Percentiles rank a stretch among this genome's conserved stretches.
Conservation (phyloP, 192 early-diverging fungal species). For the Coemansia sp. region DNA sequence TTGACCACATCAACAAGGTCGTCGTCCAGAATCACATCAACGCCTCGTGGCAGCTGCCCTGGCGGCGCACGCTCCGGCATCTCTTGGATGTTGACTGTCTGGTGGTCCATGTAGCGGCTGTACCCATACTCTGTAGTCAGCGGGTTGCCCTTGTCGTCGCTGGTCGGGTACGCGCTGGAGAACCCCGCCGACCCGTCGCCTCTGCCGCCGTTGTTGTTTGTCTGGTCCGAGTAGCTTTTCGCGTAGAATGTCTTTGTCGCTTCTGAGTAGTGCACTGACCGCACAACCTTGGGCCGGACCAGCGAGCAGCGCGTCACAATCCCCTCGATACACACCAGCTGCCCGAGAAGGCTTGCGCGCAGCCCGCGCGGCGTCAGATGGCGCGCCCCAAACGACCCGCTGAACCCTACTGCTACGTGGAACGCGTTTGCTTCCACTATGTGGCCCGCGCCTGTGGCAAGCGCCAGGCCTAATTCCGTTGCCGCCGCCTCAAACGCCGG, state of each 20-base stretch:
- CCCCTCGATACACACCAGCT: slow-evolving; percentile 91
- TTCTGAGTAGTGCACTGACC: slow-evolving; percentile 92
- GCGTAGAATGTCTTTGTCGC: slow-evolving; percentile 77
- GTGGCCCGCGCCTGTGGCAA: slow-evolving; percentile 9
- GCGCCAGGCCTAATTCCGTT: slow-evolving; percentile 17
- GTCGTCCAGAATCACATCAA: slow-evolving; percentile 94
- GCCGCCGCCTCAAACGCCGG: slow-evolving; percentile 75
- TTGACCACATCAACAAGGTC: slow-evolving; percentile 95
- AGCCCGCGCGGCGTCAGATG: slow-evolving; percentile 87
- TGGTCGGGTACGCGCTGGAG: slow-evolving; percentile 86
- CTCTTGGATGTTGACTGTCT: slow-evolving; percentile 94
- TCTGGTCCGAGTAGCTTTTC: slow-evolving; percentile 89
- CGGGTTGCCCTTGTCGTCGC: slow-evolving; percentile 90
- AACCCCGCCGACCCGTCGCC: slow-evolving; percentile 43
- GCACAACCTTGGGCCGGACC: slow-evolving; percentile 92
- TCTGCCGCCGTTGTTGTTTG: slow-evolving; percentile 61
- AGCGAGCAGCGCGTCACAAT: slow-evolving; percentile 98
- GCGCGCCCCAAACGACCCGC: slow-evolving; percentile 90
- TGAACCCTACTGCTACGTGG: slow-evolving; percentile 74
- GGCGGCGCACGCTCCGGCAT: slow-evolving; percentile 98
- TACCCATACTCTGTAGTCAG: slow-evolving; percentile 93
- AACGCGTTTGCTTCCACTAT: slow-evolving; percentile 20
- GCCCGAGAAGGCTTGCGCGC: slow-evolving; percentile 77
- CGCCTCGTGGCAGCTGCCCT: slow-evolving; percentile 88
- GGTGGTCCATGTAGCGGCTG: slow-evolving; percentile 88